Conservation (phyloP, 805 yeast species). For the Monosporozyma yasuniensis region DNA sequence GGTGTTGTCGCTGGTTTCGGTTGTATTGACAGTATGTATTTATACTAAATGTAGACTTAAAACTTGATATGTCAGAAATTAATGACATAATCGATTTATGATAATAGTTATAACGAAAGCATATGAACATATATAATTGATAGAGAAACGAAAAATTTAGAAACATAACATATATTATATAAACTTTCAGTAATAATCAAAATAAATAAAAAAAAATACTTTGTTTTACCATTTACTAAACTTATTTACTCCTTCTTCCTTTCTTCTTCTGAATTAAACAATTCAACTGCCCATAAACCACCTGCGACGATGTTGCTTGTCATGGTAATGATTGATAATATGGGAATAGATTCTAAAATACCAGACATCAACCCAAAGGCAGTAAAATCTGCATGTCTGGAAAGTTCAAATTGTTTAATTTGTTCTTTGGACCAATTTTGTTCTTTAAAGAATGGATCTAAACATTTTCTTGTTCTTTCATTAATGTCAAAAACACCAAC, state of each 20-base stretch:
- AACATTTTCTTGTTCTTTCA: conserved; percentile 22
- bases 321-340: conserved; percentile 43
- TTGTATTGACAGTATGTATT: conserved; percentile 73
- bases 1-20: conserved; percentile 99
- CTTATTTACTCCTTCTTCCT: neutral
- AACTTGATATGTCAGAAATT: neutral
- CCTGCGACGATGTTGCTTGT: conserved; percentile 55
- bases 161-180: neutral
- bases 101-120: neutral
- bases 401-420: conserved; percentile 28
- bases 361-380: conserved; percentile 46
- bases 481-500: conserved; percentile 22
- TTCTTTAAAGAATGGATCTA: conserved; percentile 19
- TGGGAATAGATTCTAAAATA: conserved; percentile 45
- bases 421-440: conserved; percentile 20
- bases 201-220: neutral
- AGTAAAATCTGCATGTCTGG: conserved; percentile 33
- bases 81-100: neutral
- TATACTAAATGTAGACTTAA: neutral
- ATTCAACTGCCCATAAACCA: conserved; percentile 47
- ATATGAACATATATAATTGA: neutral
- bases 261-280: neutral
- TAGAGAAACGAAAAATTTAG: neutral
- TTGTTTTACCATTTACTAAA: neutral
- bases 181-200: neutral